Evolutionary conservation across 768 basidiomycete species (phyloP).

Genomic region (Rubroboletus pulcherrimus): DNA sequence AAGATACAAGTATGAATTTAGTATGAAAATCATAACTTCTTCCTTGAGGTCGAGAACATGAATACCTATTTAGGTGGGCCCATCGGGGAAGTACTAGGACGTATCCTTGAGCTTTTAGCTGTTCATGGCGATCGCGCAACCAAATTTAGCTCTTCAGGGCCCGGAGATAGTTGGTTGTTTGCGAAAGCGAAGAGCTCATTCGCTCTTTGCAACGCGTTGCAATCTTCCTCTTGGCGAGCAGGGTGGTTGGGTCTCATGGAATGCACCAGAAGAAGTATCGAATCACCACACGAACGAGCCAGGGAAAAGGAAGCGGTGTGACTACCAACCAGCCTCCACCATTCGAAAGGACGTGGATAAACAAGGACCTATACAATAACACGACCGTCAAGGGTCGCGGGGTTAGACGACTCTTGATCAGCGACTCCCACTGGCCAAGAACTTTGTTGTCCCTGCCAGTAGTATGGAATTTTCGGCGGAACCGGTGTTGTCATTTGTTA

Average conservation of each 20-base stretch:
- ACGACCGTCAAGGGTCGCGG: background rate
- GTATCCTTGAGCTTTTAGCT: conserved; percentile 4
- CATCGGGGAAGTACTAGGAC: background rate
- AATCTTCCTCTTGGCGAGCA: background rate
- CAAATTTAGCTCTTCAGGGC: background rate
- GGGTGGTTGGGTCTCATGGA: background rate
- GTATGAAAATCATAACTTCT: background rate
- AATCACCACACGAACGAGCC: background rate
- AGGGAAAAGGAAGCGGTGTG: background rate
- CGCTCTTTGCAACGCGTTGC: background rate
- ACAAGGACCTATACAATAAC: background rate
- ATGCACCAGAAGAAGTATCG: no score
- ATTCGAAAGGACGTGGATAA: background rate
- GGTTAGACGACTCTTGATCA: background rate
- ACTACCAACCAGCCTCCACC: no score
- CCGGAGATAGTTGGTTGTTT: background rate
- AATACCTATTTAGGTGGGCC: background rate
- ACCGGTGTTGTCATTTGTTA: background rate
- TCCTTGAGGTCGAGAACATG: background rate
- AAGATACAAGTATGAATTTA: background rate
- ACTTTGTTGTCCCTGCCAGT: background rate
- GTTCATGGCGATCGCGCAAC: background rate
- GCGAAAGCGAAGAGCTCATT: background rate
- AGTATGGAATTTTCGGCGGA: background rate
- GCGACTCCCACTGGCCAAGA: background rate